Percentiles rank a stretch among this genome's conserved stretches.
Conservation (phyloP, 2,329 filamentous ascomycete genomes). For the Neobulgaria alba region DNA sequence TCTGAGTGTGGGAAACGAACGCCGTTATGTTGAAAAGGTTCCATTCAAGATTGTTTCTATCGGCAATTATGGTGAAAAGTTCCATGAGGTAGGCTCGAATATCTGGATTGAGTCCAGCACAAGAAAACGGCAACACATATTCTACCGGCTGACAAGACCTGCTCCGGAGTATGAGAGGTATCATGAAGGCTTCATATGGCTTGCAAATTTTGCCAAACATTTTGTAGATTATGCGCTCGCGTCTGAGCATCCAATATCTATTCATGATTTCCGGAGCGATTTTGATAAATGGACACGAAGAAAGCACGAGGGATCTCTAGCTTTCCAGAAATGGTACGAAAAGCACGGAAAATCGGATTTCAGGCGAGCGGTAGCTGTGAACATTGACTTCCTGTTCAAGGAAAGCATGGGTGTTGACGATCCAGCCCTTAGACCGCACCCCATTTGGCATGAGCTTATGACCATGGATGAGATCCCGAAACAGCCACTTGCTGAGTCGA, state of each 20-base stretch:
- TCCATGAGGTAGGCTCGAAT: conserved; percentile 39
- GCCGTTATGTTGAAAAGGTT: conserved; percentile 44
- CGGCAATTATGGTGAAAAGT: conserved; percentile 51
- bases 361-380: conserved; percentile 47
- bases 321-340: conserved; percentile 46
- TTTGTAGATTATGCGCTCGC: conserved; percentile 51
- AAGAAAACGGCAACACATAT: conserved; percentile 40
- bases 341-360: conserved; percentile 52
- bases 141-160: conserved; percentile 53
- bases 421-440: conserved; percentile 17
- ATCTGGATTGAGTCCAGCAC: conserved; percentile 56
- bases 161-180: conserved; percentile 53
- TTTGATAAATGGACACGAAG: conserved; percentile 51
- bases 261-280: conserved; percentile 46
- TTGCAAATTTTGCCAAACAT: conserved; percentile 63
- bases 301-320: conserved; percentile 34
- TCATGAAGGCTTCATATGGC: conserved; percentile 57
- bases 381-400: conserved; percentile 56
- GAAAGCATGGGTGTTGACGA: conserved; percentile 43
- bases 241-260: conserved; percentile 31
- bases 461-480: conserved; percentile 25
- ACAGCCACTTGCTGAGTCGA: conserved; percentile 19
- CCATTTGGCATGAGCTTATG: conserved; percentile 32
- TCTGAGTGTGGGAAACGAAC: conserved; percentile 36
- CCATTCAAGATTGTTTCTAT: conserved; percentile 53